Conservation (phyloP, 345 rosid species). For the Eucalyptus guilfoylei region DNA sequence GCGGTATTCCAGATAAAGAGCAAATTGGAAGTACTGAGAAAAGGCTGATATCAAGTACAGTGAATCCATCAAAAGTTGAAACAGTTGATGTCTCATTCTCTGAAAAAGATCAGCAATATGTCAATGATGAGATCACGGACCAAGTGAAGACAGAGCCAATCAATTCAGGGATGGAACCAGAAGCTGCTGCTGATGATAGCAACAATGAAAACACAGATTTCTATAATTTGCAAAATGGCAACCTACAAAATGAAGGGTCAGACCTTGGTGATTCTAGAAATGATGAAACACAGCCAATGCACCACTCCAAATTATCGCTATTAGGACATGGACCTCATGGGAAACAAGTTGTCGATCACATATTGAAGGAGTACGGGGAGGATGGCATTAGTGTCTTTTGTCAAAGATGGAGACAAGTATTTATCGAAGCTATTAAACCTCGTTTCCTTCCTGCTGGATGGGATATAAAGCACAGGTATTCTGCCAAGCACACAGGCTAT, state of each 20-base stretch:
- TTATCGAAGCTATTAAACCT: slow-evolving; percentile 73
- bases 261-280: neutral
- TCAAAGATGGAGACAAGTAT: slow-evolving; percentile 91
- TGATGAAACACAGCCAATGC: slow-evolving; percentile 19
- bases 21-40: slow-evolving; percentile 1
- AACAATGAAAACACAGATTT: neutral
- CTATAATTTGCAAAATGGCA: neutral
- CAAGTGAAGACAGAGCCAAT: neutral
- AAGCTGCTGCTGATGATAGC: neutral
- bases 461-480: slow-evolving; percentile 79
- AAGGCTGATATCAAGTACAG: neutral
- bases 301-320: slow-evolving; percentile 55
- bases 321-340: slow-evolving; percentile 99
- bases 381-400: slow-evolving; percentile 70
- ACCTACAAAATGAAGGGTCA: slow-evolving; percentile 11
- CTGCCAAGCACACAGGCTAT: neutral
- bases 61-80: slow-evolving; percentile 1
- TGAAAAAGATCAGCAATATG: neutral
- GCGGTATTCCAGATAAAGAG: slow-evolving; percentile 8
- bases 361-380: slow-evolving; percentile 55
- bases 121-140: neutral
- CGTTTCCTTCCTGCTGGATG: slow-evolving; percentile 85
- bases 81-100: neutral
- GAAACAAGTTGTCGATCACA: slow-evolving; percentile 65
- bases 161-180: neutral